phyloP scores from a whole-genome alignment of 2,329 filamentous ascomycete genomes.

The Aspergillus sp. region DNA sequence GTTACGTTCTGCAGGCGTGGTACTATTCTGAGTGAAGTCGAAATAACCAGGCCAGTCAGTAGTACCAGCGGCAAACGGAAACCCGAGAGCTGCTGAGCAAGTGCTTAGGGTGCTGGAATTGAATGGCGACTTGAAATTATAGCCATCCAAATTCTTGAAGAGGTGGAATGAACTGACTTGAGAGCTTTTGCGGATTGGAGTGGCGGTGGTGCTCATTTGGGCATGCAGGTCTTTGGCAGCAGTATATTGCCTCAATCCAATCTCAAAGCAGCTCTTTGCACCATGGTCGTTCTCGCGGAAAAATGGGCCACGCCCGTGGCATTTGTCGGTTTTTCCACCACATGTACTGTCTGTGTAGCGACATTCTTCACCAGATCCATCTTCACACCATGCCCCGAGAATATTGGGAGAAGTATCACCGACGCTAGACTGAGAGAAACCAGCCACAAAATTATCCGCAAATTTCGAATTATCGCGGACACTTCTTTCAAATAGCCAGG shows the following conservation, averaged over 20 bases:
- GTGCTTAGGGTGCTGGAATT: constrained; percentile 67
- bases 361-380: constrained; percentile 63
- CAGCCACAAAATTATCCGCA: constrained; percentile 74
- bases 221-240: constrained; percentile 56
- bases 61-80: constrained; percentile 90
- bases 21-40: constrained; percentile 88
- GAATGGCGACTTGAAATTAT: constrained; percentile 66
- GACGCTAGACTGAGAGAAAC: constrained; percentile 88
- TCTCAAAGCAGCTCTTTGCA: constrained; percentile 51
- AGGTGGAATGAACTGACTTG: constrained; percentile 80
- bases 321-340: constrained; percentile 42
- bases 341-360: constrained; percentile 77
- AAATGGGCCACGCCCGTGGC: constrained; percentile 48
- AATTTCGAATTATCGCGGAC: constrained; percentile 56
- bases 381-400: constrained; percentile 84
- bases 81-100: constrained; percentile 84
- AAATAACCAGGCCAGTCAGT: constrained; percentile 88
- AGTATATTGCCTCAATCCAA: constrained; percentile 46
- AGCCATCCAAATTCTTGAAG: constrained; percentile 78
- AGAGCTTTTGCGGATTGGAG: constrained; percentile 54
- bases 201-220: constrained; percentile 45
- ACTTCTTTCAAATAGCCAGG: constrained; percentile 76
- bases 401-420: constrained; percentile 90
- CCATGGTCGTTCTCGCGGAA: constrained; percentile 47
- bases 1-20: constrained; percentile 67